phyloP scores from a whole-genome alignment of 1,284 basidiomycete genomes.

The Cutaneotrichosporon spelunceum region DNA sequence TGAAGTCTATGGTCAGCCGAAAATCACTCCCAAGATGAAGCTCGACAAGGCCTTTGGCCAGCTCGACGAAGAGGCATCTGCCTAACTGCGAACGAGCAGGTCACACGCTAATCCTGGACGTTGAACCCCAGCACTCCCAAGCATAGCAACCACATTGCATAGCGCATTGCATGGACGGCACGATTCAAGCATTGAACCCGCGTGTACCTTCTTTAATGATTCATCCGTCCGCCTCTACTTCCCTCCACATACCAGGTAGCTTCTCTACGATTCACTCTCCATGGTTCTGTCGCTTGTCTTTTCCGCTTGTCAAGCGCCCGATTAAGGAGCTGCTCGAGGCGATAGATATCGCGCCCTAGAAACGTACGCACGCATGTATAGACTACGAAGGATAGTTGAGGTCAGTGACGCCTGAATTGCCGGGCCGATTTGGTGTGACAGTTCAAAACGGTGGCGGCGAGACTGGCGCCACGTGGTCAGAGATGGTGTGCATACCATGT shows the following conservation, averaged over 20 bases:
- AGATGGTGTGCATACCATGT: neutral
- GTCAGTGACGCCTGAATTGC: neutral
- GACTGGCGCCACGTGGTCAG: neutral
- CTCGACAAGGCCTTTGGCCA: constrained; percentile 39
- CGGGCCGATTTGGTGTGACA: neutral
- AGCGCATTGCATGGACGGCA: constrained; percentile 19
- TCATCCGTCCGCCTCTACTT: neutral
- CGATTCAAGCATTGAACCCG: constrained; percentile 7
- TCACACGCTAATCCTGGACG: neutral
- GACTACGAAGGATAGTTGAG: neutral
- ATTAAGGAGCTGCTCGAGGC: neutral
- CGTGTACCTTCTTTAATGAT: constrained; percentile 6
- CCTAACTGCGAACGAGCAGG: constrained; percentile 2
- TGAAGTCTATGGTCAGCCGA: constrained; percentile 42
- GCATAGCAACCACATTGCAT: constrained; percentile 3
- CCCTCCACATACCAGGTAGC: neutral
- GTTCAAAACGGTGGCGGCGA: neutral
- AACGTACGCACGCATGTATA: constrained; percentile 5
- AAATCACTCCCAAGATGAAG: constrained; percentile 45
- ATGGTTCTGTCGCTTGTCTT: constrained; percentile 6
- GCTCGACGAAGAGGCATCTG: constrained; percentile 38
- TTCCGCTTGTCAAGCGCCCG: neutral
- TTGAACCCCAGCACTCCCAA: constrained; percentile 8
- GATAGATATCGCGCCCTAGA: neutral
- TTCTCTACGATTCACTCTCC: neutral